These are phyloP conservation scores for Allium cepa DNA, from an alignment of 106 monocot genomes.

Conservation along the genomic window DNA sequence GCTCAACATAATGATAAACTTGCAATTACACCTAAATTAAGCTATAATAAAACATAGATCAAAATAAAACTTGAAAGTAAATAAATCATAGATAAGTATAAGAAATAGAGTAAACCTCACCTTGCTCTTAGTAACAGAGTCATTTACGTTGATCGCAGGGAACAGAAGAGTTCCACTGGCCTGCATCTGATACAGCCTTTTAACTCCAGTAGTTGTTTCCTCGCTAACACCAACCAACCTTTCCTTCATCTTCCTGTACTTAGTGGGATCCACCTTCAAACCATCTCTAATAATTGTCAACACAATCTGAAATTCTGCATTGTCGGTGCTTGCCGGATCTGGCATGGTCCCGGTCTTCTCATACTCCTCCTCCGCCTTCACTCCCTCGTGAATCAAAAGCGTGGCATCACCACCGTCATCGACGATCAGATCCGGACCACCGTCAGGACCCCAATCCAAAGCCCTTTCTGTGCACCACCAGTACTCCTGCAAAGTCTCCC, in stretches of 20 bases:
- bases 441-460: slow-evolving; percentile 29
- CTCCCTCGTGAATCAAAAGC: slow-evolving; percentile 27
- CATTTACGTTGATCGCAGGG: slow-evolving; percentile 59
- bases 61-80: too few relatives aligned
- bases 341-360: slow-evolving; percentile 29
- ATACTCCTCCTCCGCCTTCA: slow-evolving; percentile 20
- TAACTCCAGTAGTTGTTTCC: slow-evolving; percentile 33
- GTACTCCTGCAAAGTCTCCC: slow-evolving; percentile 31
- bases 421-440: slow-evolving; percentile 25
- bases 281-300: slow-evolving; percentile 22
- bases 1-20: too few relatives aligned
- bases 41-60: too few relatives aligned
- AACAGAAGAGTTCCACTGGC: slow-evolving; percentile 35
- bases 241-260: slow-evolving; percentile 31
- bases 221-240: slow-evolving; percentile 21
- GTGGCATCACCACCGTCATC: slow-evolving; percentile 26
- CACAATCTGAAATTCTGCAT: slow-evolving; percentile 36
- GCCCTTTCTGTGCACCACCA: slow-evolving; percentile 34
- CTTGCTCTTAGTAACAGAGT: slow-evolving; percentile 71
- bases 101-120: slow-evolving; percentile 4
- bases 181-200: slow-evolving; percentile 32
- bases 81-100: too few relatives aligned
- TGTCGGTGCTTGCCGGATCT: slow-evolving; percentile 28
- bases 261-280: slow-evolving; percentile 22
- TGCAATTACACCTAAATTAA: too few relatives aligned